Base-by-base conservation (phyloP, 129 eudicot species). In the Tanacetum coccineum region DNA sequence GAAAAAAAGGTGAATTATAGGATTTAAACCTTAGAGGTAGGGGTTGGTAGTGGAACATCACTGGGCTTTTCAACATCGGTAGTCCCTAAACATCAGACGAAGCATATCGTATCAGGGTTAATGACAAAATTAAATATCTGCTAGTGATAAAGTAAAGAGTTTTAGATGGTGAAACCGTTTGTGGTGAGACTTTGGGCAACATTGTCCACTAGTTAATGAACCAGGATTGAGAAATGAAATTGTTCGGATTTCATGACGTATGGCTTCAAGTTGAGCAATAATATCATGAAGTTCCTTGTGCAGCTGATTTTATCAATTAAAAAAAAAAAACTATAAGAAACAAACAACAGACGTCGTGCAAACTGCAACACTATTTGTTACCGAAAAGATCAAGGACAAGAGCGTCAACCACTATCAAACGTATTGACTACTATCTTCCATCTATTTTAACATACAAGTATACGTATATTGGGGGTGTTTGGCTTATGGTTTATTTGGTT, bases 201-300 rank as follows among this genome's bases (percentile, higher is more conserved):
- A 49, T 84, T 82, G 76, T 87, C 88, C 71, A 84, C 85, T 22
- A 89, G 90, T 77, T 73, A 84, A 54, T 54, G 84, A 90, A 72
- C 95, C 88, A 66, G 99, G 95, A 81, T 94, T 94, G 76, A 89
- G 69, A 59, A 87, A 81, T 30, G 95, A 87, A 46, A 89, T 40
- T 56, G 83, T 73, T 51, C 93, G 84, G 59, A 94, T 78, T 78
- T 89, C 97, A 76, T 94, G 91, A 11, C 90, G 88, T 70, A 94
- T 89, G 64, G 97, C 95, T 50, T 89, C 95, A 67, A 94, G 63
- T 71, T 94, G 97, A 42, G 99, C 95, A 75, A 84, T 81, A 36
- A 93, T 81, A 75, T 94, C 99, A 79, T 81, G 92, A 78, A 89
- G 82, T 74, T 94, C 99, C 74, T 94, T 94, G 76, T 89, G 91